These are phyloP conservation scores for Fusarium chuoi DNA, from an alignment of 2,329 filamentous ascomycete genomes.

Conservation along the genomic window DNA sequence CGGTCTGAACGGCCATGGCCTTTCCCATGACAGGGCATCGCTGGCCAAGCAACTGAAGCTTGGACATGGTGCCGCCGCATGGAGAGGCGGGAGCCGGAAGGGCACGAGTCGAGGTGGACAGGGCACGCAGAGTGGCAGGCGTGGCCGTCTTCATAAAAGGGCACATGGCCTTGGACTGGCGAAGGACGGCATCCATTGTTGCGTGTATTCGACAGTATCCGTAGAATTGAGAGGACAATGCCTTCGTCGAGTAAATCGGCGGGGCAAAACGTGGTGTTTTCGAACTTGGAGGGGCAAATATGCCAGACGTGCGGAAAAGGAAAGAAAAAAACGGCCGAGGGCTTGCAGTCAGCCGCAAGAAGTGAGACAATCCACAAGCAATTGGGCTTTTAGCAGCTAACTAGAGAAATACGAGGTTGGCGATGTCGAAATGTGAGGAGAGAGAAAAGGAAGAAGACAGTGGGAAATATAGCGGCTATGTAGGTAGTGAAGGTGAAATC, in stretches of 20 bases:
- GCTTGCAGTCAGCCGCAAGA: constrained; percentile 23
- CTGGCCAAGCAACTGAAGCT: constrained; percentile 91
- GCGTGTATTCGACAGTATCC: constrained; percentile 33
- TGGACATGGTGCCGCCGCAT: constrained; percentile 94
- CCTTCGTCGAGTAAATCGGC: constrained; percentile 24
- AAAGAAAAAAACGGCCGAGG: constrained; percentile 29
- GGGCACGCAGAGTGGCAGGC: constrained; percentile 87
- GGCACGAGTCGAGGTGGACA: constrained; percentile 76
- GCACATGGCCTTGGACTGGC: constrained; percentile 96
- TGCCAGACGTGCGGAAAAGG: constrained; percentile 7
- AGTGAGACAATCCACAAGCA: constrained; percentile 24
- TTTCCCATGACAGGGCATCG: constrained; percentile 99
- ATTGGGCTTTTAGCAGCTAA: constrained; percentile 14
- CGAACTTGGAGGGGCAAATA: constrained; percentile 29
- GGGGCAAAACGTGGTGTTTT: constrained; percentile 23
- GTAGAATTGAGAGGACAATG: constrained; percentile 11
- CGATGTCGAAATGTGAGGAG: neutral
- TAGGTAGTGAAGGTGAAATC: too few relatives aligned
- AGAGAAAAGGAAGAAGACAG: neutral
- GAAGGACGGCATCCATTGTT: constrained; percentile 90
- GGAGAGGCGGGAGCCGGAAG: constrained; percentile 60
- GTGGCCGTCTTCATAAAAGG: constrained; percentile 97
- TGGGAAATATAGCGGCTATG: constrained; percentile 22
- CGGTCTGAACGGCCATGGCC: constrained; percentile 87
- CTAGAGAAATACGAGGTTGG: neutral